phyloP scores from a whole-genome alignment of 1,139 yeast genomes.

The Nakaseomyces nivariensis region DNA sequence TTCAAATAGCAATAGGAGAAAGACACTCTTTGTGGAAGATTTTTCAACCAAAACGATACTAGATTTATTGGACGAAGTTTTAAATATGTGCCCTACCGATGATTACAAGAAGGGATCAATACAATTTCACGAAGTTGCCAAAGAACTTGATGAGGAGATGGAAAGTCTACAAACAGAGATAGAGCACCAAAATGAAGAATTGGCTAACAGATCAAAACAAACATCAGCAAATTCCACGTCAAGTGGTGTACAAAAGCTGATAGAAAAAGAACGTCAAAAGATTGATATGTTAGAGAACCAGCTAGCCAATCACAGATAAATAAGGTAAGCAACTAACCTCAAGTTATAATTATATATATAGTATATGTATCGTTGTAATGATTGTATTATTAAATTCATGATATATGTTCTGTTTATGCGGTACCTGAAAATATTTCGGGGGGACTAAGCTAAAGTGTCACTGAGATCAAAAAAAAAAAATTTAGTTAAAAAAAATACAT shows the following conservation, averaged over 20 bases:
- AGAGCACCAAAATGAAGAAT: slow-evolving; percentile 19
- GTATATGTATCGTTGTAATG: no score
- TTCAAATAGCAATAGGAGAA: slow-evolving; percentile 14
- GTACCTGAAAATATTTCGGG: no score
- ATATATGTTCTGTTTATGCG: no score
- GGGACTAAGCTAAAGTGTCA: no score
- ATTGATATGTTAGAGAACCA: slow-evolving; percentile 16
- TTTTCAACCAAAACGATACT: slow-evolving; percentile 23
- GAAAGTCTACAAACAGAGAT: slow-evolving; percentile 14
- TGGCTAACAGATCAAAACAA: slow-evolving; percentile 10
- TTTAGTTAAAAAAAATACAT: no score
- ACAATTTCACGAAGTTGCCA: slow-evolving; percentile 11
- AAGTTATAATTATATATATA: no score
- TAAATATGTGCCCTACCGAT: slow-evolving; percentile 24
- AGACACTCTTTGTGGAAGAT: slow-evolving; percentile 28
- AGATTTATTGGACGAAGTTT: slow-evolving; percentile 22
- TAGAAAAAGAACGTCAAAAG: slow-evolving; percentile 23
- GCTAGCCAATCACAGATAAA: slow-evolving; percentile 4
- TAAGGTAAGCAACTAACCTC: neutral
- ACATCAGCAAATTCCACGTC: slow-evolving; percentile 9
- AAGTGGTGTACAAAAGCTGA: slow-evolving; percentile 14
- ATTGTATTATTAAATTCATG: no score
- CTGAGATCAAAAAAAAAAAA: no score
- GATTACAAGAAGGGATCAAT: slow-evolving; percentile 20
- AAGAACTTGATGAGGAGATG: slow-evolving; percentile 14